Percentiles rank a stretch among this genome's conserved stretches.
Evolutionary conservation across 2,329 filamentous ascomycete genomes (phyloP).

Genomic region (Aureobasidium mangrovei): DNA sequence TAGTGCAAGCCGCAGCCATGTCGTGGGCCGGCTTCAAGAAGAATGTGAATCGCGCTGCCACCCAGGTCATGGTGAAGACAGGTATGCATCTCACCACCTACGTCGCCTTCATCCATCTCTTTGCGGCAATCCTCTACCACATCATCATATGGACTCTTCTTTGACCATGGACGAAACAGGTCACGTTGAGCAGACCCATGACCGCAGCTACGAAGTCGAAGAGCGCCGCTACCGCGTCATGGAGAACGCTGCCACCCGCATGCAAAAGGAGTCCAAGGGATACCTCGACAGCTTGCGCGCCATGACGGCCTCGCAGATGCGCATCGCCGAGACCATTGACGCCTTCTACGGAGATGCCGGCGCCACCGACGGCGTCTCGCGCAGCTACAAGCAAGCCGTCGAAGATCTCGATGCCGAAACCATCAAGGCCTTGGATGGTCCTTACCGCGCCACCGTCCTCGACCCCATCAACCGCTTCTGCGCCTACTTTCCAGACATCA

Average conservation of each 20-base stretch:
- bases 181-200: slow-evolving; percentile 96
- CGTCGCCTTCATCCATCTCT: neutral
- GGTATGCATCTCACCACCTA: slow-evolving; percentile 41
- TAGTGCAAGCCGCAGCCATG: slow-evolving; percentile 40
- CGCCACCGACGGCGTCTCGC: slow-evolving; percentile 85
- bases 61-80: slow-evolving; percentile 99
- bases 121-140: neutral
- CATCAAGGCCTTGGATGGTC: slow-evolving; percentile 94
- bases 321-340: slow-evolving; percentile 98
- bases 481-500: slow-evolving; percentile 97
- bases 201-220: slow-evolving; percentile 97
- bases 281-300: slow-evolving; percentile 94
- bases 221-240: slow-evolving; percentile 87
- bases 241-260: slow-evolving; percentile 82
- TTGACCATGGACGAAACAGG: slow-evolving; percentile 38
- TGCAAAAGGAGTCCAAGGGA: slow-evolving; percentile 97
- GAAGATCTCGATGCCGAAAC: slow-evolving; percentile 97
- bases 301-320: slow-evolving; percentile 99
- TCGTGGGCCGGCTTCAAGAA: slow-evolving; percentile 46
- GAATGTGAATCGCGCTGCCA: slow-evolving; percentile 82
- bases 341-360: slow-evolving; percentile 97
- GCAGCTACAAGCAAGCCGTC: slow-evolving; percentile 96
- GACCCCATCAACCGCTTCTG: slow-evolving; percentile 95
- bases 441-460: slow-evolving; percentile 87
- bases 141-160: no score